Evolutionary conservation across 768 basidiomycete species (phyloP).

Genomic region (Tulasnella calospora): DNA sequence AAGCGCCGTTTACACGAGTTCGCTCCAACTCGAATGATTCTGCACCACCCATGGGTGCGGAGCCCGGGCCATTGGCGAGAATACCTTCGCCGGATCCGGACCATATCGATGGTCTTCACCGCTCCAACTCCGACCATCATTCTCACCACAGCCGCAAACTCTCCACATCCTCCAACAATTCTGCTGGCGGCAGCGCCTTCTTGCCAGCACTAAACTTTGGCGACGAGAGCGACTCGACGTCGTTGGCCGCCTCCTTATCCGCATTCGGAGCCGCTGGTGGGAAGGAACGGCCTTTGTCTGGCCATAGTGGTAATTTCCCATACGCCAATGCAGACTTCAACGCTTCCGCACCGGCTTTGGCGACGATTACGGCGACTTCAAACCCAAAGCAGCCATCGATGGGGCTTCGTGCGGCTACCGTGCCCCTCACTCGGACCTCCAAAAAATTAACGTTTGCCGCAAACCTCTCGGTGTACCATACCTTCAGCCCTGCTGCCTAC

Average conservation of each 20-base stretch:
- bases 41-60: slow-evolving; percentile 47
- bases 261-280: slow-evolving; percentile 6
- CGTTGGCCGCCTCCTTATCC: slow-evolving; percentile 1
- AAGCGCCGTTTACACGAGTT: slow-evolving; percentile 42
- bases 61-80: slow-evolving; percentile 71
- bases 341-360: slow-evolving; percentile 68
- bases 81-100: slow-evolving; percentile 81
- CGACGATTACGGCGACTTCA: neutral
- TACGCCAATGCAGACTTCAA: slow-evolving; percentile 80
- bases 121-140: slow-evolving; percentile 38
- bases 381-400: slow-evolving; percentile 44
- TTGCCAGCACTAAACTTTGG: slow-evolving; percentile 56
- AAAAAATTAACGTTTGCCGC: slow-evolving; percentile 85
- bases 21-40: slow-evolving; percentile 80
- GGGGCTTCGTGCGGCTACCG: slow-evolving; percentile 68
- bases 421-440: slow-evolving; percentile 35
- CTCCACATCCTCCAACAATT: slow-evolving; percentile 24
- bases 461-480: slow-evolving; percentile 92
- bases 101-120: slow-evolving; percentile 80
- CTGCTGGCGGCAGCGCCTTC: slow-evolving; percentile 36
- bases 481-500: slow-evolving; percentile 87
- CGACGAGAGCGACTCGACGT: slow-evolving; percentile 34
- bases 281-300: slow-evolving; percentile 35
- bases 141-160: slow-evolving; percentile 39
- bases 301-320: slow-evolving; percentile 37